A percentile compares a stretch with the other conserved stretches of the same genome.
phyloP scores from a whole-genome alignment of 768 basidiomycete genomes.

The Pisolithus microcarpus region DNA sequence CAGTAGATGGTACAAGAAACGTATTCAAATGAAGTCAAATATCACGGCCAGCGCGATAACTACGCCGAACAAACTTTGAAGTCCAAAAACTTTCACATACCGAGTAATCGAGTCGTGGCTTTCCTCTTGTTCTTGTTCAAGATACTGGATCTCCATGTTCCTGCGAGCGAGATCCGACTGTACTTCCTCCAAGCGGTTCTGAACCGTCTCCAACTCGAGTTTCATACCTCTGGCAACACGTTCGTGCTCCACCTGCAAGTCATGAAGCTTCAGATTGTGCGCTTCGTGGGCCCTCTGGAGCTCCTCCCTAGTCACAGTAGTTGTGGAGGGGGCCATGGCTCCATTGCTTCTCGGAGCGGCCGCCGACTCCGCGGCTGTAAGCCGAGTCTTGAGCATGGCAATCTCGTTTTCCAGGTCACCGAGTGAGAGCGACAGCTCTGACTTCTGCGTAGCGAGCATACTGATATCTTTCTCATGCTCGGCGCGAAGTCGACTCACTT shows the following conservation, averaged over 20 bases:
- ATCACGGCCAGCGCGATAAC: slow-evolving; percentile 48
- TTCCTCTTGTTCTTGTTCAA: slow-evolving; percentile 77
- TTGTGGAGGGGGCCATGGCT: slow-evolving; percentile 28
- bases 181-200: slow-evolving; percentile 44
- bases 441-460: slow-evolving; percentile 51
- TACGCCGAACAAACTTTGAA: slow-evolving; percentile 50
- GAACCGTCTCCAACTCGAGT: slow-evolving; percentile 51
- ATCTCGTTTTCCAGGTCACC: slow-evolving; percentile 78
- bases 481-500: slow-evolving; percentile 54
- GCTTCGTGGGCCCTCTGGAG: slow-evolving; percentile 74
- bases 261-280: slow-evolving; percentile 73
- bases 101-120: slow-evolving; percentile 65
- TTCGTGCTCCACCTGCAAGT: slow-evolving; percentile 62
- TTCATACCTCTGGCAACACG: slow-evolving; percentile 46
- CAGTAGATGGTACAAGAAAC: slow-evolving; percentile 2
- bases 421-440: slow-evolving; percentile 51
- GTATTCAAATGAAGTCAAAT: slow-evolving; percentile 43
- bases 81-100: slow-evolving; percentile 61
- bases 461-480: slow-evolving; percentile 56
- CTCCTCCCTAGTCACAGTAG: slow-evolving; percentile 64
- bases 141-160: slow-evolving; percentile 73
- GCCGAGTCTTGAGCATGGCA: slow-evolving; percentile 51
- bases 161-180: slow-evolving; percentile 59
- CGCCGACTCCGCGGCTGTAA: slow-evolving; percentile 39
- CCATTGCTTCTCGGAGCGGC: slow-evolving; percentile 53